phyloP scores from a whole-genome alignment of 257 asterid species.

The Anisodus tanguticus region DNA sequence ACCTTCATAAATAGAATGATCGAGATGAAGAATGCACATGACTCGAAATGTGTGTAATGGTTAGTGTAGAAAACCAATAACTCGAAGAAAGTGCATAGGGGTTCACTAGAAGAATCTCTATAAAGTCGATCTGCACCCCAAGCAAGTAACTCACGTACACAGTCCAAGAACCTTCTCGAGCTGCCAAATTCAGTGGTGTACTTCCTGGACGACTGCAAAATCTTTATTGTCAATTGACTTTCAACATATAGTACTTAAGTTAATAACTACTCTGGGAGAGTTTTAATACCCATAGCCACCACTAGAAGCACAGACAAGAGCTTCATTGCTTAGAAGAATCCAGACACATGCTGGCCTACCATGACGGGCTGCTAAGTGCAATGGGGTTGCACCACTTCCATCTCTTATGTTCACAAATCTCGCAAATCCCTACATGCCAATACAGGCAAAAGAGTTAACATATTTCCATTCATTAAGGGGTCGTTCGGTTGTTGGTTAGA shows the following conservation, averaged over 20 bases:
- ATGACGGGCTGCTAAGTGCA: conserved; percentile 88
- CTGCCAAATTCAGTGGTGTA: conserved; percentile 88
- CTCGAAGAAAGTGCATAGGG: neutral
- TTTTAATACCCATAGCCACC: conserved; percentile 69
- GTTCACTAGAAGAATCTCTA: conserved; percentile 74
- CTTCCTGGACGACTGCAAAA: conserved; percentile 65
- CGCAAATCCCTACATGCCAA: conserved; percentile 65
- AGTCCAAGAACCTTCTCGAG: conserved; percentile 84
- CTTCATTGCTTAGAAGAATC: conserved; percentile 62
- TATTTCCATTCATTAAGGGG: no score
- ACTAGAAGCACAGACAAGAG: conserved; percentile 73
- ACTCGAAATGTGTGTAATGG: neutral
- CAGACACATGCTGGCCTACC: conserved; percentile 67
- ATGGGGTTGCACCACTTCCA: conserved; percentile 78
- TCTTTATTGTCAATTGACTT: neutral
- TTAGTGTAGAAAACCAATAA: neutral
- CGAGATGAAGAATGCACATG: neutral
- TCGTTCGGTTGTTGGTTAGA: no score
- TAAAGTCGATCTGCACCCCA: conserved; percentile 84
- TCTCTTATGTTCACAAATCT: conserved; percentile 80
- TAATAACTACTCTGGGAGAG: neutral
- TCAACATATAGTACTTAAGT: conserved; percentile 21
- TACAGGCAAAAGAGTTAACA: conserved; percentile 33
- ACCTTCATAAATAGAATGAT: neutral
- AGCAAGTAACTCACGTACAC: conserved; percentile 78